Evolutionary conservation across 208 protist genomes (phyloP).

Genomic region (Vickermania spadyakhi): DNA sequence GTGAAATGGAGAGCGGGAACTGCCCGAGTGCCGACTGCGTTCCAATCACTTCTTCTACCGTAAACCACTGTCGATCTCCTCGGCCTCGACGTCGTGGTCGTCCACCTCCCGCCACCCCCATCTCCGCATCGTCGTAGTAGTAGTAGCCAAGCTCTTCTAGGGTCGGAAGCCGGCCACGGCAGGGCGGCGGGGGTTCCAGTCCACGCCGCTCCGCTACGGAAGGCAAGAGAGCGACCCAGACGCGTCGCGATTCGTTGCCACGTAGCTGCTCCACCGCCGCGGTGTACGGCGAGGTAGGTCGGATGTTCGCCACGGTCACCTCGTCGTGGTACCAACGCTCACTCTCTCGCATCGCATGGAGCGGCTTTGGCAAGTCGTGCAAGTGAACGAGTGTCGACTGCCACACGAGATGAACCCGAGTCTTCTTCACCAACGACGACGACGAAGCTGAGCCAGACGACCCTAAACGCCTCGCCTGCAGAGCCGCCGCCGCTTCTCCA

Average conservation of each 20-base stretch:
- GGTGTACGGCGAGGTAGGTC: slow-evolving; percentile 70
- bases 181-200: slow-evolving; percentile 15
- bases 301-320: slow-evolving; percentile 60
- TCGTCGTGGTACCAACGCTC: slow-evolving; percentile 88
- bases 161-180: slow-evolving; percentile 52
- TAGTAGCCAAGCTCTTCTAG: slow-evolving; percentile 65
- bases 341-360: slow-evolving; percentile 67
- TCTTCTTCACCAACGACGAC: no score
- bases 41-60: slow-evolving; percentile 58
- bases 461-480: not conserved
- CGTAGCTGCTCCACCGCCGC: slow-evolving; percentile 19
- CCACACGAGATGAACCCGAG: slow-evolving; percentile 66
- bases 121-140: not conserved
- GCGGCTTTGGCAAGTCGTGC: slow-evolving; percentile 75
- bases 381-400: slow-evolving; percentile 86
- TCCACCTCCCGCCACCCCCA: not conserved
- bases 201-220: slow-evolving; percentile 21
- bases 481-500: not conserved
- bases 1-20: slow-evolving; percentile 7
- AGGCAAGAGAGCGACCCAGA: slow-evolving; percentile 20
- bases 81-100: not conserved
- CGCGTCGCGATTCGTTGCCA: slow-evolving; percentile 10
- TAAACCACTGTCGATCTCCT: slow-evolving; percentile 16
- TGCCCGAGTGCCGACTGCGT: slow-evolving; percentile 59
- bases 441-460: not conserved